Base-by-base conservation (phyloP, 257 asterid genomes). In the Solanum virginianum region DNA sequence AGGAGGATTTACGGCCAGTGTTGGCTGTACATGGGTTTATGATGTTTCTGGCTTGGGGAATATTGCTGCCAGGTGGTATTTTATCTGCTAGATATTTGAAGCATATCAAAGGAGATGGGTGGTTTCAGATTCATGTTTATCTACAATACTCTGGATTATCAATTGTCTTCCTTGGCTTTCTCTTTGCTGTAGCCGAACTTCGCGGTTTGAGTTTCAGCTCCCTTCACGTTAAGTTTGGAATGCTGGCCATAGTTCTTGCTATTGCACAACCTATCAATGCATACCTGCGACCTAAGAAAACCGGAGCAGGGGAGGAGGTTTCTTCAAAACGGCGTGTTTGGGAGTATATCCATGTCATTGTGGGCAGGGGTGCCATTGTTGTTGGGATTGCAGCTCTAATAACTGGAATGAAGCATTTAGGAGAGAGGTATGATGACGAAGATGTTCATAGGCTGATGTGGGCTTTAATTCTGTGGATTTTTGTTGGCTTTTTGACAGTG, bases 21-120 rank as follows among this genome's bases (percentile, higher is more conserved):
- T 87, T 96, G 87, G 99, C 95, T 41, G 99, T 96, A 15, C 98
- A 96, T 29, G 99, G 99, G 77, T 95, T 97, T 87, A 95, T 97
- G 98, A 95, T 97, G 99, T 97, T 97, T 87, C 98, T 97, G 69
- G 98, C 99, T 3, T 97, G 97, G 98, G 99, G 99, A 39, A 91
- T 97, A 85, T 89, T 97, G 85, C 92, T 95, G 83, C 99, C 99
- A 18, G 97, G 94, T 20, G 99, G 99, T 60, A 92, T 90, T 85
- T 87, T 97, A 70, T 90, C 98, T 16, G 98, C 99, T 85, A 89
- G 99, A 86, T 97, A 97, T 91, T 87, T 97, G 81, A 97, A 92
- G 87, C 98, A 94, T 74, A 87, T 97, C 45, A 93, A 94, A 87
- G 99, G 95, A 71, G 99, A 97, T 89, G 91, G 90, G 45, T 97